phyloP scores from a whole-genome alignment of 306 rosid genomes.

The Canavalia gladiata region DNA sequence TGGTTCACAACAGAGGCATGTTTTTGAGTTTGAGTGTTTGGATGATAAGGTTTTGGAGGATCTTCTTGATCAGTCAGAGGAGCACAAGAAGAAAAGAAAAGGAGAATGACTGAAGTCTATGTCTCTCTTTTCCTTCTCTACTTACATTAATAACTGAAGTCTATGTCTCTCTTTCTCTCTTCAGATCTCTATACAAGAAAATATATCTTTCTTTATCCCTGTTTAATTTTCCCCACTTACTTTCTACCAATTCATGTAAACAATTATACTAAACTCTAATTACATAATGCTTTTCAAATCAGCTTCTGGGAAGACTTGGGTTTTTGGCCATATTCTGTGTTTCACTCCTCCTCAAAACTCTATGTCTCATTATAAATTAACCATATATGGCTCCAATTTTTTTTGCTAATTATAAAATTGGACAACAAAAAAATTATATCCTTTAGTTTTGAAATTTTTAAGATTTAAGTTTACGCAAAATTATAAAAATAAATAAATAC shows the following conservation, averaged over 20 bases:
- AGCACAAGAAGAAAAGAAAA: constrained; percentile 56
- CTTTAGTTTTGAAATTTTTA: no score
- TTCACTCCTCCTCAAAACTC: no score
- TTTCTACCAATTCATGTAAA: not conserved
- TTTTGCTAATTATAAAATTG: no score
- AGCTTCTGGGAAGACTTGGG: not conserved
- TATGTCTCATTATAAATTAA: no score
- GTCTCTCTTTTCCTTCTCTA: not conserved
- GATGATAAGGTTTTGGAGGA: constrained; percentile 81
- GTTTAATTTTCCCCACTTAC: not conserved
- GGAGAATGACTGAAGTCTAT: not conserved
- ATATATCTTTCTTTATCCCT: not conserved
- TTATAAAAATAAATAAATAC: no score
- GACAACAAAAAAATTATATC: no score
- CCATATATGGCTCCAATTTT: no score
- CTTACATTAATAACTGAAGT: not conserved
- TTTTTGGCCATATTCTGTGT: not conserved
- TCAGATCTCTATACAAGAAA: not conserved
- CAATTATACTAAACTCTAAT: constrained; percentile 22
- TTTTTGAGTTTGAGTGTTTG: constrained; percentile 77
- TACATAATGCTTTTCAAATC: not conserved
- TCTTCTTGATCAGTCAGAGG: constrained; percentile 68
- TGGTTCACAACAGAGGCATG: constrained; percentile 50
- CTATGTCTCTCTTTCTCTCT: not conserved
- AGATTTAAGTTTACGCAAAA: no score